These are phyloP conservation scores for Cynara cardunculus DNA, from an alignment of 129 eudicot genomes.

Conservation along the genomic window DNA sequence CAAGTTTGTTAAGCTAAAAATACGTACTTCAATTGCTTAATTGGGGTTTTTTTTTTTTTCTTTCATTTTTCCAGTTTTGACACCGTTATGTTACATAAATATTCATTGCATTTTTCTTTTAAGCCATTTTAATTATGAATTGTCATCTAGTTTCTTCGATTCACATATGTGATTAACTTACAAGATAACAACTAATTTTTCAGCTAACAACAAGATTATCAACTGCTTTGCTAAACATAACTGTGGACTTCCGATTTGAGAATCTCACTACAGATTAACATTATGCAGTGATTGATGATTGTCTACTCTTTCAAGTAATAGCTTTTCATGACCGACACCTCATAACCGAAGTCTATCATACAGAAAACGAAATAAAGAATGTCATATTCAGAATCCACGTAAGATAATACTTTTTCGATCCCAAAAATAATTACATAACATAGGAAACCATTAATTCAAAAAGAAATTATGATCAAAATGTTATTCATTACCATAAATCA, in stretches of 20 bases:
- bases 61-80: no score
- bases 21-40: no score
- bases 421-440: not conserved
- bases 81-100: no score
- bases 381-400: not conserved
- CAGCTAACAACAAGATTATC: not conserved
- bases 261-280: not conserved
- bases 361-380: not conserved
- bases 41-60: no score
- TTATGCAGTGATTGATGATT: not conserved
- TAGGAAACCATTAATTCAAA: not conserved
- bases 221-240: not conserved
- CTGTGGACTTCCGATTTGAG: not conserved
- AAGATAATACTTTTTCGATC: not conserved
- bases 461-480: not conserved
- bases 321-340: not conserved
- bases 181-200: not conserved
- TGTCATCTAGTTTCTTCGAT: not conserved
- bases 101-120: no score
- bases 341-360: not conserved
- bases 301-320: not conserved
- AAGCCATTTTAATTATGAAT: no score
- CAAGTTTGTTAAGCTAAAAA: no score
- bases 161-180: not conserved
- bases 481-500: slow-evolving; percentile 14